Conservation (phyloP, 2,329 filamentous ascomycete species). For the Lachnellula occidentalis region DNA sequence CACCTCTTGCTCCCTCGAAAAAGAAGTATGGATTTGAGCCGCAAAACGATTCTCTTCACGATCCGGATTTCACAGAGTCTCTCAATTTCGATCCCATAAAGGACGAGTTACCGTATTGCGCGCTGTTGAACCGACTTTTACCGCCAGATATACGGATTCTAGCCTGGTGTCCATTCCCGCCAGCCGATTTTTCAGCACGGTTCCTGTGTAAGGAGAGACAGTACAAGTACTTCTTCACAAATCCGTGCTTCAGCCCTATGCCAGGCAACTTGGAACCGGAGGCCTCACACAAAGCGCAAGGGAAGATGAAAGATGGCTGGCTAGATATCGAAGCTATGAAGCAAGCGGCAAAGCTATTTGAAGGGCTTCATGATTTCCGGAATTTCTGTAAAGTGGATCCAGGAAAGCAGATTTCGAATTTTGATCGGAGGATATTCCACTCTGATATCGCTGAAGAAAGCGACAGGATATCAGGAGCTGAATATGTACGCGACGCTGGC, state of each 20-base stretch:
- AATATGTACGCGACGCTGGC: conserved; percentile 46
- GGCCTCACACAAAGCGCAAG: conserved; percentile 26
- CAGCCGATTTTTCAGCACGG: conserved; percentile 76
- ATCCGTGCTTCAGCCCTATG: conserved; percentile 74
- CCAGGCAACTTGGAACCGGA: conserved; percentile 45
- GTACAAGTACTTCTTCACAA: conserved; percentile 97
- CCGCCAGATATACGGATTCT: conserved; percentile 85
- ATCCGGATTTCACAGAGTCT: conserved; percentile 26
- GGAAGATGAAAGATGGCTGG: conserved; percentile 58
- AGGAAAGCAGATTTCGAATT: conserved; percentile 83
- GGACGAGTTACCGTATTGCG: conserved; percentile 80
- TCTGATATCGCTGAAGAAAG: conserved; percentile 70
- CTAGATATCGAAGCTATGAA: conserved; percentile 86
- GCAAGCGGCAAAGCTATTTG: conserved; percentile 69
- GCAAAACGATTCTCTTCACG: conserved; percentile 16
- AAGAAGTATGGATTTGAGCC: conserved; percentile 13
- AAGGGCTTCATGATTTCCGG: conserved; percentile 87
- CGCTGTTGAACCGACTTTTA: conserved; percentile 78
- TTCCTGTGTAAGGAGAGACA: conserved; percentile 88
- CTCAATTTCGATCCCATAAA: conserved; percentile 59
- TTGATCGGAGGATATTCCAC: conserved; percentile 71
- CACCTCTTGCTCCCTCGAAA: conserved; percentile 20
- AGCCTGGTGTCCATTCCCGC: conserved; percentile 85
- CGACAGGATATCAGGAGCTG: conserved; percentile 47
- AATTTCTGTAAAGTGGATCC: conserved; percentile 96